These are phyloP conservation scores for Hansenula lynferdii DNA, from an alignment of 1,139 yeast genomes.

Conservation along the genomic window DNA sequence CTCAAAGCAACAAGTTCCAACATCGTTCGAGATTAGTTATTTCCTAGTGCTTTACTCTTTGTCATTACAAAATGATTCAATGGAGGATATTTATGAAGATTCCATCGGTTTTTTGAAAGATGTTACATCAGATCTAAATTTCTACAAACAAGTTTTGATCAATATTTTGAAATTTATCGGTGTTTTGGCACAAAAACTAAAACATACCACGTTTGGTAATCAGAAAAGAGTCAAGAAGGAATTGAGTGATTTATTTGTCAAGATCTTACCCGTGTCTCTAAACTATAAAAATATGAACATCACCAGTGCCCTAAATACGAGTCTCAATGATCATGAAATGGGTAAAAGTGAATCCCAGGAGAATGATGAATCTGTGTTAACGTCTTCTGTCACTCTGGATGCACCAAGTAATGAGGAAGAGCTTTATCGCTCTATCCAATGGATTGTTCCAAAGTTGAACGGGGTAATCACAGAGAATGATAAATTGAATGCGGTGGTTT, in stretches of 20 bases:
- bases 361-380: background rate
- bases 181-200: conserved; percentile 50
- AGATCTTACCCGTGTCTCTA: conserved; percentile 42
- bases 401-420: conserved; percentile 28
- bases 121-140: conserved; percentile 40
- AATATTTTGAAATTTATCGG: conserved; percentile 46
- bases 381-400: background rate
- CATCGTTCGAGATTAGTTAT: conserved; percentile 27
- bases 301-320: conserved; percentile 11
- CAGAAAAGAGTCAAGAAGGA: conserved; percentile 61
- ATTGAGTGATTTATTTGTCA: conserved; percentile 56
- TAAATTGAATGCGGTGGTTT: conserved; percentile 37
- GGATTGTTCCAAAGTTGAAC: conserved; percentile 37
- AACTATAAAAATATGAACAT: conserved; percentile 16
- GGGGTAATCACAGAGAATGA: conserved; percentile 49
- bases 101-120: conserved; percentile 57
- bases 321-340: conserved; percentile 7
- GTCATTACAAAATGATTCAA: conserved; percentile 67
- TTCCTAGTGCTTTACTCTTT: conserved; percentile 57
- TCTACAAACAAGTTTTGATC: conserved; percentile 47
- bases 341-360: conserved; percentile 1
- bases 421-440: conserved; percentile 31
- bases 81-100: conserved; percentile 69
- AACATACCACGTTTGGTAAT: conserved; percentile 55
- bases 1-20: conserved; percentile 7